Evolutionary conservation across 2,329 filamentous ascomycete genomes (phyloP), one percentile per base, ranked within the genome.

Genomic region (Lasiodiplodia sp.): DNA sequence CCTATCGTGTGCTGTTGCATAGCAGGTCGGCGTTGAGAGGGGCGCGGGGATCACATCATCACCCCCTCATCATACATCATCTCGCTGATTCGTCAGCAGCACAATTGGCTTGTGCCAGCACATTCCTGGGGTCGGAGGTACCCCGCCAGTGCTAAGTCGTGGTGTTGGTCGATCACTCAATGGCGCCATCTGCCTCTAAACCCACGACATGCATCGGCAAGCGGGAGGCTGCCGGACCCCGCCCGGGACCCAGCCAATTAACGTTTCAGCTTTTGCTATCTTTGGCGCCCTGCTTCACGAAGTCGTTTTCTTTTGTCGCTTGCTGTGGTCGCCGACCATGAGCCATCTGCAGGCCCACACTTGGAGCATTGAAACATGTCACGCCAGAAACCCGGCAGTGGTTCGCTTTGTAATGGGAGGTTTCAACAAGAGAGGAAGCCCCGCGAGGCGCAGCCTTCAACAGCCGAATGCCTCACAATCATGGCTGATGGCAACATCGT

Each of bases 11-110:
- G 25, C 8, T 28, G 47, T 18, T 38, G 44, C 28, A 51, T 64
- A 2, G n/a, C 14, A 52, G 47, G 60, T 38, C 44, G 28, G 38
- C 44, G 47, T 51, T n/a, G 28, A 23, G 55, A 60, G 65, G 65
- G 65, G 53, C 40, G n/a, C 28, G 55, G 55, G 53, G 34, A 67
- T 67, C 55, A 67, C 65, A 67, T 60, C 65, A 67, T 67, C 53
- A n/a, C 14, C 55, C 65, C 65, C 65, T 67, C 65, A 57, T 58
- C 53, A 67, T n/a, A 25, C 65, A 67, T 31, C 65, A 67, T 58
- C 44, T 12, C 21, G 37, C 28, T 38, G 34, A 67, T 67, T 67
- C 40, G 65, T 67, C 65, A 60, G 55, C 53, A 67, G 44, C 12
- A 47, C 28, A 18, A 28, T 28, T 23, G 28, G 16, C 44, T 51